Base-by-base conservation (phyloP, 306 rosid species). In the Senna siamea region DNA sequence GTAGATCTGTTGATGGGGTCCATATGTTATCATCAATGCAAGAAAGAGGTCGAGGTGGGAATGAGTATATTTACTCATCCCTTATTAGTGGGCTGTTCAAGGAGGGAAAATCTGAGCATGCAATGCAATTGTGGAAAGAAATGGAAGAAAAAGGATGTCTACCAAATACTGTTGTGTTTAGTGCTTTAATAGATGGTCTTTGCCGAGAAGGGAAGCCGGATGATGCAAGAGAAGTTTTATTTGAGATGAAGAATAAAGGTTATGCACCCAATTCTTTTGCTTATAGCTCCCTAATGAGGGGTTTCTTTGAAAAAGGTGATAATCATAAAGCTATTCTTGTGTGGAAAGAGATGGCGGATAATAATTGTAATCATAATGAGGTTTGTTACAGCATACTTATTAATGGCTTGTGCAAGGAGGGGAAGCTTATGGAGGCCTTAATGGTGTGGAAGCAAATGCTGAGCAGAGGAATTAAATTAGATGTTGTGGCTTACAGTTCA, bases 401-500 rank as follows among this genome's bases (percentile, higher is more conserved):
- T 77, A 67, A 89, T 75, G 98, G 98, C 46, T 66, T 94, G 44
- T 91, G 92, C 80, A 78, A 85, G 88, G 79, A 78, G 64, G 97
- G 95, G 81, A 85, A 86, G 81, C 75, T 91, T 65, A 80, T 40
- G 65, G 95, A 91, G 80, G 96, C 95, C 35, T 81, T 89, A 87
- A 91, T 86, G 90, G 81, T 88, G 69, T 92, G 97, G 97, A 88
- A 84, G 79, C 91, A 94, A 73, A 92, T 92, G 85, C 65, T 94
- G 78, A 81, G 90, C 23, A 80, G 83, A 80, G 96, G 97, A 72
- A 76, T 83, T 55, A 91, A 87, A 84, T 89, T 85, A 64, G 98
- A 94, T 81, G 95, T 89, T 66, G 90, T 94, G 83, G 91, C 93
- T 75, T 94, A 89, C 80, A 94, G 93, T 80, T 91, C 96, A 57